A percentile compares a stretch with the other conserved stretches of the same genome.
Evolutionary conservation across 2,329 filamentous ascomycete genomes (phyloP).

Genomic region (Colletotrichum sp.): DNA sequence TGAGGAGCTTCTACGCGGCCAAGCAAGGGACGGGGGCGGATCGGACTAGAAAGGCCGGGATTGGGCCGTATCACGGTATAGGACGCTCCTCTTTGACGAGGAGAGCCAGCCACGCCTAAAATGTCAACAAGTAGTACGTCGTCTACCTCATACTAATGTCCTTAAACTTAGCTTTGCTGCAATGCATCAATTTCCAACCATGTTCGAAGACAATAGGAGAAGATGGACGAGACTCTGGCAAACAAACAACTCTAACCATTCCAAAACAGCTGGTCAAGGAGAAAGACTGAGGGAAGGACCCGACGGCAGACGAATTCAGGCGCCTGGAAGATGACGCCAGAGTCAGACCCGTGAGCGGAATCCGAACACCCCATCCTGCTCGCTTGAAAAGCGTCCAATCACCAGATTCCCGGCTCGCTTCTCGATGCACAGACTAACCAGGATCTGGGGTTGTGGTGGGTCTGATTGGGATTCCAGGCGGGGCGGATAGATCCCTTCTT

Average conservation of each 20-base stretch:
- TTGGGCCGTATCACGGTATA: neutral
- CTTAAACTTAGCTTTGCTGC: neutral
- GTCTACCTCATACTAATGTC: neutral
- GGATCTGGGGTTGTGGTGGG: neutral
- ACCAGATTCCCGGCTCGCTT: conserved; percentile 37
- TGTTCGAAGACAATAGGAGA: neutral
- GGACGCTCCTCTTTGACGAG: neutral
- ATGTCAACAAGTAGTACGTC: neutral
- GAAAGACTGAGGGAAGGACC: neutral
- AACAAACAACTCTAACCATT: neutral
- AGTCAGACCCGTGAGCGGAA: neutral
- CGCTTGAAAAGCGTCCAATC: conserved; percentile 40
- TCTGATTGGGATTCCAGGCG: neutral
- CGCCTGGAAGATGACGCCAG: neutral
- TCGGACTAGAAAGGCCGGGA: neutral
- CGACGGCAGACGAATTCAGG: neutral
- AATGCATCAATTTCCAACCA: neutral
- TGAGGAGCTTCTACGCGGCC: neutral
- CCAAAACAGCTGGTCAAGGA: neutral
- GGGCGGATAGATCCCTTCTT: neutral
- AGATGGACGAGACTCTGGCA: neutral
- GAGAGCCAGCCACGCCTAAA: neutral
- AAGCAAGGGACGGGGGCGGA: neutral
- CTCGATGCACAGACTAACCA: conserved; percentile 1
- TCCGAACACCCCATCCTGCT: conserved; percentile 18